Percentiles rank a stretch among this genome's conserved stretches.
These are phyloP conservation scores for Fraxinus latifolia DNA, from an alignment of 305 asterid species.

Conservation along the genomic window DNA sequence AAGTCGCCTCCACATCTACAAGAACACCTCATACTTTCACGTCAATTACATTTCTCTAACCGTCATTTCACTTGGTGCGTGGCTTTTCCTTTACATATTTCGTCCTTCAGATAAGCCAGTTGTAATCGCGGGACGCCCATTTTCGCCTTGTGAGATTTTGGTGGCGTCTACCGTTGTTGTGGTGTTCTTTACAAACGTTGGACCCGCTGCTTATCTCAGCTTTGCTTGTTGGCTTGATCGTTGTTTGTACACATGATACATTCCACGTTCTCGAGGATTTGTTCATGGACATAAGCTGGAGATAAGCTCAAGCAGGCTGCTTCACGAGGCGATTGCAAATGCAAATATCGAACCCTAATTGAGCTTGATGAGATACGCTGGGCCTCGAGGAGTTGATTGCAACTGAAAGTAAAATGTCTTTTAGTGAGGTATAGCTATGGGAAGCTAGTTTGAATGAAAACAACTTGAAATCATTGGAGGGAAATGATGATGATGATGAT, in stretches of 20 bases:
- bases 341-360: slow-evolving; percentile 49
- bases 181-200: slow-evolving; percentile 14
- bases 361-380: slow-evolving; percentile 11
- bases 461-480: too few species aligned
- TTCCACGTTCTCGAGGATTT: too few species aligned
- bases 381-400: slow-evolving; percentile 63
- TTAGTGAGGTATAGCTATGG: slow-evolving; percentile 18
- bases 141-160: slow-evolving; percentile 53
- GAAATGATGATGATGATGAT: too few species aligned
- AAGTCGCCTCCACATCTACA: slow-evolving; percentile 58
- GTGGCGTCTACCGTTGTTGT: slow-evolving; percentile 47
- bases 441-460: too few species aligned
- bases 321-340: slow-evolving; percentile 42
- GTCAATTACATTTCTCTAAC: slow-evolving; percentile 50
- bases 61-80: slow-evolving; percentile 47
- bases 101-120: slow-evolving; percentile 59
- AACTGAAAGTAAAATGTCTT: slow-evolving; percentile 53
- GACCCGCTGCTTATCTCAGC: too few species aligned
- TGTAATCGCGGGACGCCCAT: slow-evolving; percentile 45
- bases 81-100: slow-evolving; percentile 54
- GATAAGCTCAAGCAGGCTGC: too few species aligned
- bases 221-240: too few species aligned
- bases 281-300: too few species aligned
- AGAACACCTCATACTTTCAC: slow-evolving; percentile 53
- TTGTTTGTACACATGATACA: too few species aligned